Base-by-base conservation (phyloP, 768 basidiomycete species). In the Lepiota subincarnata region DNA sequence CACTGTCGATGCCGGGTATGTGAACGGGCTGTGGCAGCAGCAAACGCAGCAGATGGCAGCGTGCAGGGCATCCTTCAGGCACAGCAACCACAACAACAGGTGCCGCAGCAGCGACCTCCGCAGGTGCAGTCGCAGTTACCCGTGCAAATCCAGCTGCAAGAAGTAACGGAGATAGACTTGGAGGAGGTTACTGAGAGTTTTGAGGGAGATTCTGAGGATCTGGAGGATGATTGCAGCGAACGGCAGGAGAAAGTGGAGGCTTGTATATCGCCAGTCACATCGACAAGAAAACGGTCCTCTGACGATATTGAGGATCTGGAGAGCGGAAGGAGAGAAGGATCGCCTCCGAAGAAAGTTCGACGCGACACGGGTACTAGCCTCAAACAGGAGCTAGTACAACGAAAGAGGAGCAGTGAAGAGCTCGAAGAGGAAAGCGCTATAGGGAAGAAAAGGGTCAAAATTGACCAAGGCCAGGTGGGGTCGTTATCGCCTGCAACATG, bases 1-100 rank as follows among this genome's bases (percentile, higher is more conserved):
- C 81, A 85, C 40, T 89, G 87, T 62, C 76, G 80, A 48, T 89
- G 87, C 64, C 72, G 74, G n/a, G 82, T 89, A 37, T 89, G 87
- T 64, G 81, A 87, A 57, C 81, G 88, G 20, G 82, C 87, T 6
- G 77, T 80, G 64, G 65, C 75, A 44, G 79, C 78, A 4, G 82
- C 79, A 54, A 71, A 75, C 41, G 73, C 70, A 3, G 70, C 69
- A 47, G 64, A 65, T 7, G 31, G 31, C 31, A 31, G 31, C 31
- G 31, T 31, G 31, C 31, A 31, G 3, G 31, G 31, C 31, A 31
- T 31, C 31, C 31, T 31, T 8, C 31, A 31, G 19, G 7, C 20
- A 24, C 42, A 14, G 19, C 34, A 53, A 18, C 22, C 31, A 26
- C 28, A 42, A 18, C 43, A 56, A 28, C 42, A 51, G 12, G 22